Base-by-base conservation (phyloP, 148 eudicot genomes). In the Suaeda aralocaspica region DNA sequence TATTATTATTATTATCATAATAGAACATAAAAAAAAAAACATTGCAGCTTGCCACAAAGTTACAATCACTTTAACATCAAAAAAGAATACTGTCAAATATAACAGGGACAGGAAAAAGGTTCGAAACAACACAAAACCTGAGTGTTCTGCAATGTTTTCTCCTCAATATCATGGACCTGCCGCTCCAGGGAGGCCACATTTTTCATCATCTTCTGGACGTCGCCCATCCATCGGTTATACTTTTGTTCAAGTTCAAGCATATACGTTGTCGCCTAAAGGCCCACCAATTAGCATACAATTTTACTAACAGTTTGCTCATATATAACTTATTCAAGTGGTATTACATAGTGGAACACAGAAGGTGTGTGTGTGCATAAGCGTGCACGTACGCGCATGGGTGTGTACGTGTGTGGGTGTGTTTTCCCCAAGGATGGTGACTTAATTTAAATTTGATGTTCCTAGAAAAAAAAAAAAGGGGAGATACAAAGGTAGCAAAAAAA, bases 201-300 rank as follows among this genome's bases (percentile, higher is more conserved):
- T 55, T 80, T 79, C 80, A 44, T 58, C 83, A 84, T 72, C 73
- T 82, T 83, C 73, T 80, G 79, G 44, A 86, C 71, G 21, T 74
- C 68, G 41, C 65, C 77, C 42, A 52, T 75, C 75, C 55, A 82
- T 45, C 85, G 84, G 2, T 69, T 72, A 62, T 74, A 76, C 51
- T 89, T 87, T 66, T 74, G 89, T 76, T 84, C 87, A 42, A 94
- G 79, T 75, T 84, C 91, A 51, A 81, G 74, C 84, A 67, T 79
- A 81, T 79, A 82, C 72, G 75, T 87, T 64, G 77, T 69, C 55
- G 96, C 99, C 99, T 94, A 58, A 69, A 36, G 45, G 77, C 71
- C 69, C 10, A 66, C 55, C 22, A 72, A 11, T 61, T 49, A 34
- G 58, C 48, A 50, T 25, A 33, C 45, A 31, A n/a, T n/a, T n/a